These are phyloP conservation scores for Cryptococcus sp. DNA, from an alignment of 1,284 basidiomycete genomes.

Conservation along the genomic window DNA sequence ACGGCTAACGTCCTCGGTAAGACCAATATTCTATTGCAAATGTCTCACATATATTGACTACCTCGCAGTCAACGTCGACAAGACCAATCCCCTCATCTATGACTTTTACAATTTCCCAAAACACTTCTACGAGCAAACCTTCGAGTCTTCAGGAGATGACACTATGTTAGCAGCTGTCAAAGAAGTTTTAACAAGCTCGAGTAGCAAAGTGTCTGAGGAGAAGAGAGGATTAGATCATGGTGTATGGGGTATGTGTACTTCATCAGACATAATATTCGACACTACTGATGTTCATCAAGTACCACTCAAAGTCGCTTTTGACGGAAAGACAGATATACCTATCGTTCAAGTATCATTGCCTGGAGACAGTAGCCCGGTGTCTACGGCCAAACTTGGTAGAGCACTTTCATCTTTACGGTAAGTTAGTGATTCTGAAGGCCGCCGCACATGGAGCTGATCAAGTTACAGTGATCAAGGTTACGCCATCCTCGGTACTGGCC, in stretches of 20 bases:
- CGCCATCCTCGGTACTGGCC: constrained; percentile 39
- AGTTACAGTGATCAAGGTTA: constrained; percentile 35
- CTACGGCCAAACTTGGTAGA: constrained; percentile 45
- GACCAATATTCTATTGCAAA: not conserved
- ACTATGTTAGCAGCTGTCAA: constrained; percentile 29
- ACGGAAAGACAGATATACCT: constrained; percentile 35
- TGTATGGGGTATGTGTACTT: constrained; percentile 39
- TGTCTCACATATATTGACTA: not conserved
- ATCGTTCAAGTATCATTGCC: constrained; percentile 50
- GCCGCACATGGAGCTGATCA: not conserved
- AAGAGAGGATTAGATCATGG: constrained; percentile 50
- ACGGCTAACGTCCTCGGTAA: constrained; percentile 26
- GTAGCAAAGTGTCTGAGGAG: constrained; percentile 22
- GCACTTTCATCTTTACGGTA: constrained; percentile 40
- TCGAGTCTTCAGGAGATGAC: constrained; percentile 28
- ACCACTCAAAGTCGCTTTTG: constrained; percentile 48
- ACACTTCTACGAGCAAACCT: constrained; percentile 46
- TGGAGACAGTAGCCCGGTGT: constrained; percentile 31
- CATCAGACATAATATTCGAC: not conserved
- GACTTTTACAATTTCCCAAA: constrained; percentile 51
- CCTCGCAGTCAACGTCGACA: constrained; percentile 38
- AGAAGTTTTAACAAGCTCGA: constrained; percentile 24
- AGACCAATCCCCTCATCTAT: constrained; percentile 47
- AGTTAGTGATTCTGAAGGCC: not conserved
- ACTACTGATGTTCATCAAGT: constrained; percentile 19